These are phyloP conservation scores for Acer yangbiense DNA, from an alignment of 345 rosid genomes.

Conservation along the genomic window DNA sequence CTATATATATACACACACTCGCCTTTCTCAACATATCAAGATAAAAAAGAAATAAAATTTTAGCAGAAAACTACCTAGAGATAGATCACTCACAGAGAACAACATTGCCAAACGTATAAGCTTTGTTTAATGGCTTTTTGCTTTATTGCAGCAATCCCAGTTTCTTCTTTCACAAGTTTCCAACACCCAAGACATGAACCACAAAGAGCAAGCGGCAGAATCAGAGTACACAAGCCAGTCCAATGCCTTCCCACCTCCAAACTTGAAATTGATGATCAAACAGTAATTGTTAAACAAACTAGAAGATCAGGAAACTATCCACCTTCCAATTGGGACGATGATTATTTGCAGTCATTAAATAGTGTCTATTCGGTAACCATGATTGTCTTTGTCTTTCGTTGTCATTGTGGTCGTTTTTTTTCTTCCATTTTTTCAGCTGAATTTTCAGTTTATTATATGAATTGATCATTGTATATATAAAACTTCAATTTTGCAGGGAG, in stretches of 20 bases:
- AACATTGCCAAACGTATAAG: too few relatives aligned
- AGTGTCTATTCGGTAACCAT: slow-evolving; percentile 4
- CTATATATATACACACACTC: too few relatives aligned
- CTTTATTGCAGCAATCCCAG: neutral
- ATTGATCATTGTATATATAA: neutral
- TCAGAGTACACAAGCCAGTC: neutral
- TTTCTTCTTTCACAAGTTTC: neutral
- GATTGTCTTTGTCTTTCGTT: neutral
- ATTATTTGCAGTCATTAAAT: slow-evolving; percentile 1
- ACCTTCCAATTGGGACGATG: slow-evolving; percentile 9
- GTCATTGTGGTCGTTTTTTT: neutral
- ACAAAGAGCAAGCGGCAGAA: neutral
- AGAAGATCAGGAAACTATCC: slow-evolving; percentile 12
- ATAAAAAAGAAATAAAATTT: too few relatives aligned
- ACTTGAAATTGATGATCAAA: neutral
- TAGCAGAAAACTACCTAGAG: too few relatives aligned
- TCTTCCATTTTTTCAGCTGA: too few relatives aligned
- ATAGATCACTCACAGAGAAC: too few relatives aligned
- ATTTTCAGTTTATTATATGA: neutral
- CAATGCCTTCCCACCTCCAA: neutral
- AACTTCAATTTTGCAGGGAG: neutral
- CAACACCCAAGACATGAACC: neutral
- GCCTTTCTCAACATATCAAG: too few relatives aligned
- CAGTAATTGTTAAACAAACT: neutral
- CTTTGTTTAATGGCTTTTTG: neutral